A percentile compares a stretch with the other conserved stretches of the same genome.
Evolutionary conservation across 2,329 filamentous ascomycete genomes (phyloP).

Genomic region (Fonsecaea monophora): DNA sequence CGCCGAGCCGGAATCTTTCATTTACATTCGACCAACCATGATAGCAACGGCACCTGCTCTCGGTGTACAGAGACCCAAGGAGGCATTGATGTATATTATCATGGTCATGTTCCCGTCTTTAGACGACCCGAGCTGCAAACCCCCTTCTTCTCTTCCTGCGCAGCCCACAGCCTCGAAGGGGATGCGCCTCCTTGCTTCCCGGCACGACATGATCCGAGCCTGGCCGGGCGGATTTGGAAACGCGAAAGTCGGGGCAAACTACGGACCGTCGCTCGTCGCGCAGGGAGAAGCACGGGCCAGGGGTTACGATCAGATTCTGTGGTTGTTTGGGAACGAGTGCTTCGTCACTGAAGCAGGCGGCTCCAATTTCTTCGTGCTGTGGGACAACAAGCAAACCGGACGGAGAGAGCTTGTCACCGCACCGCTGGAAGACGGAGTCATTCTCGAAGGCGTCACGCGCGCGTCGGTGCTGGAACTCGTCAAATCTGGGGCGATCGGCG

Average conservation of each 20-base stretch:
- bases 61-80: constrained; percentile 77
- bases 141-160: constrained; percentile 9
- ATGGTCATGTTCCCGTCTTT: constrained; percentile 50
- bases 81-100: constrained; percentile 79
- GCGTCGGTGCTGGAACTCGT: constrained; percentile 78
- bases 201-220: constrained; percentile 82
- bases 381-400: constrained; percentile 61
- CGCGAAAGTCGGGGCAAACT: constrained; percentile 93
- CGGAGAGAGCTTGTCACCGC: constrained; percentile 78
- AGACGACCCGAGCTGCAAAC: constrained; percentile 26
- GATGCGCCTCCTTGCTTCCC: constrained; percentile 66
- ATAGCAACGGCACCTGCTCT: constrained; percentile 83
- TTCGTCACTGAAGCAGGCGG: constrained; percentile 90
- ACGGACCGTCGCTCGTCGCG: constrained; percentile 81
- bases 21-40: constrained; percentile 86
- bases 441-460: constrained; percentile 87
- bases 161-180: constrained; percentile 15
- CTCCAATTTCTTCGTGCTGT: constrained; percentile 89
- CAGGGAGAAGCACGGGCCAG: constrained; percentile 74
- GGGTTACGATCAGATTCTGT: constrained; percentile 90
- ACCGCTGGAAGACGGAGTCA: constrained; percentile 79
- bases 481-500: constrained; percentile 42
- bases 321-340: constrained; percentile 80
- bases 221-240: constrained; percentile 94
- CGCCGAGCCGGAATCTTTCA: constrained; percentile 62